Base-by-base conservation (phyloP, 1,139 yeast species). In the Hemisphaericaspora subhashii region DNA sequence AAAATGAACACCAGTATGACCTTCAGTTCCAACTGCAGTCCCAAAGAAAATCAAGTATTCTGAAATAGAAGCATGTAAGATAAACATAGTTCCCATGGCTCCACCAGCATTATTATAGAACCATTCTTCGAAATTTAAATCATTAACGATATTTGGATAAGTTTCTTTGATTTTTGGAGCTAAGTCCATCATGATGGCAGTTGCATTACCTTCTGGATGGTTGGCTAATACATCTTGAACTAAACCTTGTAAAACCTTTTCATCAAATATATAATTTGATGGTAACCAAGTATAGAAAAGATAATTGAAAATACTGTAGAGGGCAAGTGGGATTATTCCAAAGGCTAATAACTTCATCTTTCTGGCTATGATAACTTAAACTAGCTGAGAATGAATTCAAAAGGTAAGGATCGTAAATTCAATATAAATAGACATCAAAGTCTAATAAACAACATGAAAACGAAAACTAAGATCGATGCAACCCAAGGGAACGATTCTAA, bases 1-100 rank as follows among this genome's bases (percentile, higher is more conserved):
- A 57, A 87, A 88, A 61, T 92, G 98, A 30, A 89, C 82, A 35
- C 98, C 98, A 8, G 89, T 74, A 64, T 92, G 98, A 38, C 98
- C 98, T 62, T 88, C 97, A 11, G 96, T 89, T 29, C 98, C 98
- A 10, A 84, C 75, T 4, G 95, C 85, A 30, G 92, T 74, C 40
- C 97, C 96, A 50, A 89, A 88, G 58, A 88, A 74, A 55, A 90
- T 90, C 61, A 92, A 69, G 60, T 92, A 94, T 64, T 92, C 98
- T 7, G 94, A 72, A 54, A 94, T 73, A n/a, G 98, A 90, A 11
- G 98, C 97, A 62, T 94, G 98, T 50, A 92, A 71, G 46, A 94
- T 87, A 53, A 87, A 77, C 98, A 92, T 90, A 42, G 89, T 81
- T 20, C 98, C 98, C 98, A 92, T 92, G 40, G 98, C 98, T 50